These are phyloP conservation scores for Pseudocercospora eumusae DNA, from an alignment of 2,329 filamentous ascomycete species.

Conservation along the genomic window DNA sequence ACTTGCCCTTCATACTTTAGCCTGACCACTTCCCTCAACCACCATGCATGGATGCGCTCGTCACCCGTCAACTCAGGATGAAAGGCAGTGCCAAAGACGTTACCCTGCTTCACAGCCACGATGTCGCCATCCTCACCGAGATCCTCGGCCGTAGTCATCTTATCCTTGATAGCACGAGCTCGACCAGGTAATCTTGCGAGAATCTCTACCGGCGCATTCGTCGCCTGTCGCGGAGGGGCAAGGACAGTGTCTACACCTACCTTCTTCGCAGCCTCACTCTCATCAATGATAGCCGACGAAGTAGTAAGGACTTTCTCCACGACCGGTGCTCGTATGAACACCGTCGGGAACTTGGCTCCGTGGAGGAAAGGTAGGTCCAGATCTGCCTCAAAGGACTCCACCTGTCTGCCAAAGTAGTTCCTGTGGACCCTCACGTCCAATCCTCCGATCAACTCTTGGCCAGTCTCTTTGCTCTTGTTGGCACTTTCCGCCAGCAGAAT, in stretches of 20 bases:
- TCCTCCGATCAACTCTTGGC: slow-evolving; percentile 90
- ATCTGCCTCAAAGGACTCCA: slow-evolving; percentile 82
- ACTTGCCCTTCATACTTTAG: slow-evolving; percentile 15
- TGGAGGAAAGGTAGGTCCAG: slow-evolving; percentile 68
- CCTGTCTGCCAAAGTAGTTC: slow-evolving; percentile 93
- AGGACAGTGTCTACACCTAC: slow-evolving; percentile 50
- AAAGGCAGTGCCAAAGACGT: slow-evolving; percentile 92
- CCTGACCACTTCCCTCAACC: slow-evolving; percentile 69
- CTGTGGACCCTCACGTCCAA: slow-evolving; percentile 86
- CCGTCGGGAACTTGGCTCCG: slow-evolving; percentile 63
- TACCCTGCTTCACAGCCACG: slow-evolving; percentile 84
- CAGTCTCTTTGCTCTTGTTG: slow-evolving; percentile 84
- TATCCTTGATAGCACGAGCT: slow-evolving; percentile 52
- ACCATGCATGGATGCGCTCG: slow-evolving; percentile 88
- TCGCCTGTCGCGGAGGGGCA: slow-evolving; percentile 56
- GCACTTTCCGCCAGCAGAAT: slow-evolving; percentile 87
- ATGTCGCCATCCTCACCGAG: slow-evolving; percentile 67
- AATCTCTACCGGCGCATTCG: slow-evolving; percentile 57
- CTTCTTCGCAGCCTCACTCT: slow-evolving; percentile 11
- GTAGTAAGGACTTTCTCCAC: slow-evolving; percentile 74
- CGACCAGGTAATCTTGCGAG: slow-evolving; percentile 59
- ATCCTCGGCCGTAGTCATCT: slow-evolving; percentile 50
- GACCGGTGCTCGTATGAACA: slow-evolving; percentile 93
- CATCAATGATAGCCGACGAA: not conserved
- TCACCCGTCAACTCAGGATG: slow-evolving; percentile 92